Conservation (phyloP, 495 filamentous ascomycete species). For the Lasiosphaeris hirsuta region DNA sequence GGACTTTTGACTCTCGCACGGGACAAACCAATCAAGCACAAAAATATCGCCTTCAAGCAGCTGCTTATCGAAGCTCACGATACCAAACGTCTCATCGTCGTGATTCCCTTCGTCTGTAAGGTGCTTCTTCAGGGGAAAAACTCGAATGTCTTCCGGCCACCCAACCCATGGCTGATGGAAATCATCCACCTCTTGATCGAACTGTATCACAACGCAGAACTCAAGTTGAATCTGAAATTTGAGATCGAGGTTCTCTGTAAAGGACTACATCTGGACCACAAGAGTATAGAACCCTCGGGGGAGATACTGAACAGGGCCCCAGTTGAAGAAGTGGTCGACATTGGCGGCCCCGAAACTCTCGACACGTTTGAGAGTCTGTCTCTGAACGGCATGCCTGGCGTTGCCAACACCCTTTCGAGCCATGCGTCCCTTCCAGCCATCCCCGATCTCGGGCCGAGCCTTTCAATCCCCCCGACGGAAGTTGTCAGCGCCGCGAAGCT, state of each 20-base stretch:
- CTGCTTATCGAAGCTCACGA: slow-evolving; percentile 89
- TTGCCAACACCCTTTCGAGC: slow-evolving; percentile 67
- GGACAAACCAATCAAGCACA: slow-evolving; percentile 93
- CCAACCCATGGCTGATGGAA: slow-evolving; percentile 97
- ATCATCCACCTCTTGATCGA: slow-evolving; percentile 84
- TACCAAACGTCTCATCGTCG: slow-evolving; percentile 81
- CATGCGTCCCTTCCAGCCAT: slow-evolving; percentile 69
- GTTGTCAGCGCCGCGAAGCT: slow-evolving; percentile 66
- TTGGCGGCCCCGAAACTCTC: slow-evolving; percentile 44
- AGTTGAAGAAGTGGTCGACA: slow-evolving; percentile 58
- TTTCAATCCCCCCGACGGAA: slow-evolving; percentile 74
- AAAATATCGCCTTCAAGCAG: slow-evolving; percentile 94
- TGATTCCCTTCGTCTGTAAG: slow-evolving; percentile 96
- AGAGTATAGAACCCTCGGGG: slow-evolving; percentile 76
- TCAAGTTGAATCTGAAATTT: slow-evolving; percentile 94
- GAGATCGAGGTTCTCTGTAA: slow-evolving; percentile 97
- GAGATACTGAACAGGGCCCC: slow-evolving; percentile 71
- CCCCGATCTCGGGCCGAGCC: slow-evolving; percentile 70
- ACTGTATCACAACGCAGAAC: slow-evolving; percentile 84
- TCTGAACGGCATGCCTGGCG: slow-evolving; percentile 66
- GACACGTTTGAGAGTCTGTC: slow-evolving; percentile 77
- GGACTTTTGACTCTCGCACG: slow-evolving; percentile 90
- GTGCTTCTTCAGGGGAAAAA: slow-evolving; percentile 77
- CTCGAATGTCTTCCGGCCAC: slow-evolving; percentile 87
- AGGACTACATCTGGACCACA: slow-evolving; percentile 82